Evolutionary conservation across 2,329 filamentous ascomycete genomes (phyloP).

Genomic region (Didymella exigua): DNA sequence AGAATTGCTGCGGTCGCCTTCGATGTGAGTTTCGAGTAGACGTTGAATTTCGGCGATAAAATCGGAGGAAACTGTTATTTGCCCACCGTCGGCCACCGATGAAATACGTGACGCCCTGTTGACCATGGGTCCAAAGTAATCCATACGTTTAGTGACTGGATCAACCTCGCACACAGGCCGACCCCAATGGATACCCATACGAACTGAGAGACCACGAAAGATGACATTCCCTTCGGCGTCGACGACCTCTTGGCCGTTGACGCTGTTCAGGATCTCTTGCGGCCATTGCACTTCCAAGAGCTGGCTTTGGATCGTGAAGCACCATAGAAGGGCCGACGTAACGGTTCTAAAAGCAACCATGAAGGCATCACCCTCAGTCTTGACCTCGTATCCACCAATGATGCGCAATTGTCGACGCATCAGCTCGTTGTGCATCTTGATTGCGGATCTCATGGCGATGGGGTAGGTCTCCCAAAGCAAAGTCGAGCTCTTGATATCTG

Average conservation of each 20-base stretch:
- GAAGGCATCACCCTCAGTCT: slow-evolving; percentile 99
- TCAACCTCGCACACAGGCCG: slow-evolving; percentile 93
- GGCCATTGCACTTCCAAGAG: slow-evolving; percentile 93
- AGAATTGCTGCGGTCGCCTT: slow-evolving; percentile 74
- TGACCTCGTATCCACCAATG: slow-evolving; percentile 97
- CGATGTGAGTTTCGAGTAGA: slow-evolving; percentile 86
- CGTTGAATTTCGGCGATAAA: slow-evolving; percentile 96
- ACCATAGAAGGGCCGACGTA: slow-evolving; percentile 93
- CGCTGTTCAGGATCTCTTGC: slow-evolving; percentile 84
- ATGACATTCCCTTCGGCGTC: slow-evolving; percentile 88
- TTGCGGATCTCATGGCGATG: slow-evolving; percentile 92
- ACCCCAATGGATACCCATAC: slow-evolving; percentile 98
- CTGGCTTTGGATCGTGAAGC: slow-evolving; percentile 88
- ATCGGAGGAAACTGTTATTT: slow-evolving; percentile 95
- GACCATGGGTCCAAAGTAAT: slow-evolving; percentile 99
- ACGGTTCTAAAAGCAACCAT: slow-evolving; percentile 99
- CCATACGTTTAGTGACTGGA: slow-evolving; percentile 96
- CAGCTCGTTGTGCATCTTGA: slow-evolving; percentile 95
- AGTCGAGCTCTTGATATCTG: slow-evolving; percentile 98
- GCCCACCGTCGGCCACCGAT: slow-evolving; percentile 91
- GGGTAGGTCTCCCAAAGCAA: slow-evolving; percentile 95
- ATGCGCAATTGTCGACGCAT: slow-evolving; percentile 92
- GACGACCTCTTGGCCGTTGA: slow-evolving; percentile 79
- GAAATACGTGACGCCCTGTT: slow-evolving; percentile 96
- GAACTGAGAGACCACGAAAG: slow-evolving; percentile 90